Base-by-base conservation (phyloP, 306 rosid genomes). In the Coriaria nepalensis region DNA sequence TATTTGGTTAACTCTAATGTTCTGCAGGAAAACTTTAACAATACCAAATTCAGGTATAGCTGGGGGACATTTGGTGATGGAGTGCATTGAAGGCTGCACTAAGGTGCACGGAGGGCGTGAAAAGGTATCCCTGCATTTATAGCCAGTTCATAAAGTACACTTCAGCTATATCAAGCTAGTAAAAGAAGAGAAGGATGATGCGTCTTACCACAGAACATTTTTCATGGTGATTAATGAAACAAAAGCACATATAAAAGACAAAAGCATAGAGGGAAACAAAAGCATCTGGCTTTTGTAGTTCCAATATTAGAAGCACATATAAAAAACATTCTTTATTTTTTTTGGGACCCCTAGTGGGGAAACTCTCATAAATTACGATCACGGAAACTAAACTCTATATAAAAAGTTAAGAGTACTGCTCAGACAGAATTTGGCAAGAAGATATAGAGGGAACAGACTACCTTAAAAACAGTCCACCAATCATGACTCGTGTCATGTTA, bases 401-500 rank as follows among this genome's bases (percentile, higher is more conserved):
- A 20, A 20, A 20, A 20, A 20, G 29, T 3, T 20, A 20, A 1
- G 3, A 20, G 29, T 20, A 20, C 29, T 20, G 29, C 29, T 20
- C 29, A 20, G 29, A 20, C 29, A 20, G 29, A 20, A 20, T 20
- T 20, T 20, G 29, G 29, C 29, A 63, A 35, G 14, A 37, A 56
- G 52, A 36, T 60, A 7, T 35, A 45, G 32, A 35, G 38, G 10
- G 20, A 42, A 79, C 52, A 39, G 56, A 68, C 66, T 57, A 78
- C 94, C 96, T 87, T 62, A 87, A 54, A 65, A 87, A 80, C 33
- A 87, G 69, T 64, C 96, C 96, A 72, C 79, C 86, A 69, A 87
- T 62, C 65, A 80, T 78, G 68, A 83, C 79, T 69, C 59, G 76
- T 3, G 94, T 78, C 78, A 83, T 78, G 86, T 76, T 83, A 52